Percentiles rank a stretch among this genome's conserved stretches.
These are phyloP conservation scores for Pholiota molesta DNA, from an alignment of 768 basidiomycete genomes.

Conservation along the genomic window DNA sequence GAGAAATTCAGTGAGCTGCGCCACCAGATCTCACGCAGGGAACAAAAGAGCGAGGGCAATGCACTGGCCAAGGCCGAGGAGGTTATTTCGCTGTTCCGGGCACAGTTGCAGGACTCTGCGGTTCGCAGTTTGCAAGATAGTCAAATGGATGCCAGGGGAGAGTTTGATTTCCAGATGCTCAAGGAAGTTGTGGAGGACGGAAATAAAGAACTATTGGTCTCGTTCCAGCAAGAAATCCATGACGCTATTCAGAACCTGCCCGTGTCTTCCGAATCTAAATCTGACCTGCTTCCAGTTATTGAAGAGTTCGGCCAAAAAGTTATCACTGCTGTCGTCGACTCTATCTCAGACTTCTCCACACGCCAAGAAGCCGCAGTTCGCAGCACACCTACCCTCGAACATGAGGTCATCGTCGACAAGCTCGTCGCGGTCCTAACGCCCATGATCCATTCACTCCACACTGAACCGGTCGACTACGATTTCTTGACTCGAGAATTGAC, in stretches of 20 bases:
- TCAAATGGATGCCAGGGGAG: conserved; percentile 72
- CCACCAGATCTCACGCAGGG: conserved; percentile 36
- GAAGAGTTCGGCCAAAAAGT: conserved; percentile 63
- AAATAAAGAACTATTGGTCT: conserved; percentile 58
- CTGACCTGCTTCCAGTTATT: conserved; percentile 46
- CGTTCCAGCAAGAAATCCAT: conserved; percentile 64
- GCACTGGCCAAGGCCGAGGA: conserved; percentile 62
- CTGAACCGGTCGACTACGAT: conserved; percentile 79
- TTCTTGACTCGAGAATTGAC: conserved; percentile 72
- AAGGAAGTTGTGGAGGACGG: conserved; percentile 70
- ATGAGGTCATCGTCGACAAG: conserved; percentile 63
- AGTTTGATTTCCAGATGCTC: conserved; percentile 78
- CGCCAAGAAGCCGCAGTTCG: conserved; percentile 56
- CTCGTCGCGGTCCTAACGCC: conserved; percentile 62
- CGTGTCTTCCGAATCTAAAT: conserved; percentile 25
- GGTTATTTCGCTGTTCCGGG: conserved; percentile 66
- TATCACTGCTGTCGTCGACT: conserved; percentile 59
- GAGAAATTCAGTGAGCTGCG: conserved; percentile 63
- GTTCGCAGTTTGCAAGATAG: conserved; percentile 59
- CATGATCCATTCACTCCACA: conserved; percentile 58
- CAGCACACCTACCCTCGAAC: conserved; percentile 52
- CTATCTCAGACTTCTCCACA: conserved; percentile 58
- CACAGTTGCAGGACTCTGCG: conserved; percentile 68
- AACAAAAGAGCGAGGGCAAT: conserved; percentile 25
- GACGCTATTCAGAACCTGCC: conserved; percentile 48